Conservation (phyloP, 2,329 filamentous ascomycete species). For the Hypoxylon sp. region DNA sequence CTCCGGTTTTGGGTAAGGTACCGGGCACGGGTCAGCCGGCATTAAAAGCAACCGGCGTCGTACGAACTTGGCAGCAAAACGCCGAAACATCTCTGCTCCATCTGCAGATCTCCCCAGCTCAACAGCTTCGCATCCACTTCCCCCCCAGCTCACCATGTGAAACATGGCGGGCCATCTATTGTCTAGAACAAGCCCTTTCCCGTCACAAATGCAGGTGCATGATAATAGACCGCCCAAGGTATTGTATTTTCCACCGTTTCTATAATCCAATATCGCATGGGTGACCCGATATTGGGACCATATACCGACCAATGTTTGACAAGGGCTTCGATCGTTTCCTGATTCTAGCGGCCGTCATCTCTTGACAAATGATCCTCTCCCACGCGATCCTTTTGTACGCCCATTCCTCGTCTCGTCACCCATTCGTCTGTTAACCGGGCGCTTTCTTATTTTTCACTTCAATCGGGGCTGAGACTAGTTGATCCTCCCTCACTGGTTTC, state of each 20-base stretch:
- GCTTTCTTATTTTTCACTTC: constrained; percentile 23
- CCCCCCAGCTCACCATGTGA: constrained; percentile 38
- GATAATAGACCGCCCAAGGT: constrained; percentile 4
- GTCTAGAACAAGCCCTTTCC: constrained; percentile 36
- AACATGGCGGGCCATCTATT: constrained; percentile 41
- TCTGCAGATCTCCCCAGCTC: constrained; percentile 17
- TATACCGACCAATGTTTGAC: constrained; percentile 31
- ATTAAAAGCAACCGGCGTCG: constrained; percentile 39
- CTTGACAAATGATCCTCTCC: constrained; percentile 33
- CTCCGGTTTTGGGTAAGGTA: constrained; percentile 26
- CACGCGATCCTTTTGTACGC: constrained; percentile 42
- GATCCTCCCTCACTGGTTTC: constrained; percentile 29
- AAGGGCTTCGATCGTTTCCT: constrained; percentile 34
- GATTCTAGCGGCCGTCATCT: constrained; percentile 21
- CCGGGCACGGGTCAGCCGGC: constrained; percentile 39
- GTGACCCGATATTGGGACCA: constrained; percentile 20
- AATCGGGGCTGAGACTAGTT: constrained; percentile 32
- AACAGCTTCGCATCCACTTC: constrained; percentile 40
- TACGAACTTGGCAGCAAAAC: constrained; percentile 43
- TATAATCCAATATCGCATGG: constrained; percentile 31
- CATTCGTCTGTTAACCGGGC: constrained; percentile 19
- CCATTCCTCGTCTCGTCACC: constrained; percentile 31
- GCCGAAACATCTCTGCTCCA: constrained; percentile 39
- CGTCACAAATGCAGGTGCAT: constrained; percentile 24
- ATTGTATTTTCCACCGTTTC: constrained; percentile 13